Evolutionary conservation across 257 asterid species (phyloP).

Genomic region (Asclepias syriaca): DNA sequence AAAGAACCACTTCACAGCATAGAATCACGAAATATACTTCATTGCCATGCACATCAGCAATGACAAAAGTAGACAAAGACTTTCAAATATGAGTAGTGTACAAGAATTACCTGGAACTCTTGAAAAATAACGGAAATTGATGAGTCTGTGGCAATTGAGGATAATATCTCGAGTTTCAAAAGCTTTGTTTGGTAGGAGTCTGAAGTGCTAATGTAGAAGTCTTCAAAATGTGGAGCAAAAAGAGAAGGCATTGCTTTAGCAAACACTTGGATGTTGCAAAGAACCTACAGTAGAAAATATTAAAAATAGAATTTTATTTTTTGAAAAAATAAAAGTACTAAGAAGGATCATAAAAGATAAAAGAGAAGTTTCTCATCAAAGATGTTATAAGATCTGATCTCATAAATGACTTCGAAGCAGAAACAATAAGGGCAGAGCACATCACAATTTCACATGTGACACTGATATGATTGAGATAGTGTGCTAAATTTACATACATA

Average conservation of each 20-base stretch:
- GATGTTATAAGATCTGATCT: background rate
- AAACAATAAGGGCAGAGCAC: background rate
- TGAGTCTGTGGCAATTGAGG: constrained; percentile 64
- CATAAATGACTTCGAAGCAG: background rate
- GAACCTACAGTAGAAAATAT: constrained; percentile 48
- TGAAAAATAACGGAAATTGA: constrained; percentile 72
- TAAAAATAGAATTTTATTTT: background rate
- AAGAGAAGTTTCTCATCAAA: background rate
- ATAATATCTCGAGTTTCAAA: constrained; percentile 90
- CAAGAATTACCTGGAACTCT: constrained; percentile 81
- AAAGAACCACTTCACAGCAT: background rate
- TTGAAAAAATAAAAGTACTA: background rate
- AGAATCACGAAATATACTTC: background rate
- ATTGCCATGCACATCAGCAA: background rate
- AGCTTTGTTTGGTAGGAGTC: constrained; percentile 80
- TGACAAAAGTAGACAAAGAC: background rate
- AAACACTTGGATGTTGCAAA: constrained; percentile 90
- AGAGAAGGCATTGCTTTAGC: constrained; percentile 80
- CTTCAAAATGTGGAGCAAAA: constrained; percentile 75
- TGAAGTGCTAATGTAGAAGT: constrained; percentile 67
- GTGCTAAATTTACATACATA: background rate
- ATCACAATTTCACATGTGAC: background rate
- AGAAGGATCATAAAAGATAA: constrained; percentile 6
- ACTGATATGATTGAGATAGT: background rate
- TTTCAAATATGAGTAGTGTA: background rate